Percentiles rank a stretch among this genome's conserved stretches.
Evolutionary conservation across 345 rosid genomes (phyloP).

Genomic region (Heritiera fomes): DNA sequence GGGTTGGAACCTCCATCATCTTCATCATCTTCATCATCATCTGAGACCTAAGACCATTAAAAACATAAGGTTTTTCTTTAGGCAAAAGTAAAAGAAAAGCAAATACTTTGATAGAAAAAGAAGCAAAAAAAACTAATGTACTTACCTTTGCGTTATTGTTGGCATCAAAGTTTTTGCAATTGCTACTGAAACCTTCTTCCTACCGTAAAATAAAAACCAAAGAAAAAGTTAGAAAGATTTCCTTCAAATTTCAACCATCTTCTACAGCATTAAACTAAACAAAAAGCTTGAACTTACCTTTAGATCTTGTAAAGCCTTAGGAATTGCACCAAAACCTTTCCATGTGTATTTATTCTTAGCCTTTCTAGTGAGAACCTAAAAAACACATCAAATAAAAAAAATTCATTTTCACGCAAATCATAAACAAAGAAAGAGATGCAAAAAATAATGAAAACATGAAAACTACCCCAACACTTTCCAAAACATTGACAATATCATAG

Average conservation of each 20-base stretch:
- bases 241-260: not conserved
- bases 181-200: slow-evolving; percentile 65
- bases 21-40: slow-evolving; percentile 63
- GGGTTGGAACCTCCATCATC: slow-evolving; percentile 64
- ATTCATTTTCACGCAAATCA: not conserved
- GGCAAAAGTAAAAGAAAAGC: not conserved
- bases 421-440: not conserved
- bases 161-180: slow-evolving; percentile 40
- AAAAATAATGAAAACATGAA: not conserved
- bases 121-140: not conserved
- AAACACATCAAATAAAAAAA: slow-evolving; percentile 11
- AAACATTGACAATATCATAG: slow-evolving; percentile 82
- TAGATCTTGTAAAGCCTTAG: slow-evolving; percentile 55
- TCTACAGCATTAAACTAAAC: no score
- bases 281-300: slow-evolving; percentile 37
- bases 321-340: slow-evolving; percentile 80
- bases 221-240: slow-evolving; percentile 9
- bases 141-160: slow-evolving; percentile 54
- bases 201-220: slow-evolving; percentile 30
- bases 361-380: slow-evolving; percentile 67
- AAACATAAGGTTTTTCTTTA: not conserved
- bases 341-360: slow-evolving; percentile 79
- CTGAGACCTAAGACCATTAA: slow-evolving; percentile 39
- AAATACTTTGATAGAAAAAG: not conserved
- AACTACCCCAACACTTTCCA: slow-evolving; percentile 85